Evolutionary conservation across 176 grass and related monocot genomes (phyloP).

Genomic region (Lolium rigidum): DNA sequence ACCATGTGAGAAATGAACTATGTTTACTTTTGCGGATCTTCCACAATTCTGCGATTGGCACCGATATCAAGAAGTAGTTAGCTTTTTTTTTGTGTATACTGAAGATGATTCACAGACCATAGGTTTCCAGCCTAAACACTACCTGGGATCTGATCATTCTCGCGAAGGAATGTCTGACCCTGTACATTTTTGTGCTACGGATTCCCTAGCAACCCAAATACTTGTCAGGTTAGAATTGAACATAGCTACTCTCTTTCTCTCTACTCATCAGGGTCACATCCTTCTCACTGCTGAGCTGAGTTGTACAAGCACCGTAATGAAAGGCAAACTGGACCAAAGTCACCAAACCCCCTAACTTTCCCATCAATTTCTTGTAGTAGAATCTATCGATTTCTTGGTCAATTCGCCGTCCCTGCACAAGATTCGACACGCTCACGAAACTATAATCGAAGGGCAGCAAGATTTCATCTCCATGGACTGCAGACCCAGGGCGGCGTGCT

Average conservation of each 20-base stretch:
- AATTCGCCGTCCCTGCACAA: background rate
- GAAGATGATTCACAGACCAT: background rate
- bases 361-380: background rate
- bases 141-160: background rate
- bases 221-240: background rate
- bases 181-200: background rate
- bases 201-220: background rate
- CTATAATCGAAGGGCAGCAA: background rate
- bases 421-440: background rate
- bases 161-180: background rate
- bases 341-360: background rate
- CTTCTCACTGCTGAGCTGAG: background rate
- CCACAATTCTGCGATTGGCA: conserved; percentile 8
- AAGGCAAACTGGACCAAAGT: background rate
- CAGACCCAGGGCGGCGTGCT: background rate
- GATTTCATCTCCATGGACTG: background rate
- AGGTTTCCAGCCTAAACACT: background rate
- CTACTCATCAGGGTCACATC: background rate
- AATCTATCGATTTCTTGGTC: background rate
- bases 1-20: background rate
- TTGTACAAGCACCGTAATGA: background rate
- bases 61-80: background rate
- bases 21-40: background rate
- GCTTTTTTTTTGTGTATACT: background rate
- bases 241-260: background rate